Evolutionary conservation across 148 eudicot genomes (phyloP), one percentile per base, ranked within the genome.

Genomic region (Chenopodium berlandieri): DNA sequence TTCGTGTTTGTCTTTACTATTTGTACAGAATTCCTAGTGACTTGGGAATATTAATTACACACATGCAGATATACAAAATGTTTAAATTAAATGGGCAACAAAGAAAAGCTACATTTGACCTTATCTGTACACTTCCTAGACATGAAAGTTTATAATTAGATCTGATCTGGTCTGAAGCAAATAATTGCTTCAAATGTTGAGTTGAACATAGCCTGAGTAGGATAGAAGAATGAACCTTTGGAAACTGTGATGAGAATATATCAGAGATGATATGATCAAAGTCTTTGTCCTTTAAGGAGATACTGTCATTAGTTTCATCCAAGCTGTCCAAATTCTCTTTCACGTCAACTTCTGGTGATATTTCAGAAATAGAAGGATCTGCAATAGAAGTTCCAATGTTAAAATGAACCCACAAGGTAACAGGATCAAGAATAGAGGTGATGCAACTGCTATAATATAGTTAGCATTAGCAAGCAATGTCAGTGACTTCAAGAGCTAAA

Each of bases 291-390:
- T 91, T 91, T 19, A 78, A 69, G 70, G 73, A 77, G 50, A 76
- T 54, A 25, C 64, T 81, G 63, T 62, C 73, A 74, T 58, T 80
- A 32, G 77, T 83, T 19, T 86, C 77, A 80, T 88, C 84, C 56
- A 66, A 66, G 75, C 73, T 82, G 34, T 73, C 79, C 22, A 30
- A 65, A 14, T 80, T 60, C 30, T 71, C 82, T 77, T 79, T 84
- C 65, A 75, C 83, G 67, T 84, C 86, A 62, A 46, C 79, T 70
- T 78, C 84, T 8, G 83, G 83, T 47, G 87, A 48, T 75, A 92
- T 78, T 76, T 89, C 81, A 56, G 94, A 89, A 69, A 90, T 87
- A 73, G 90, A 78, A 66, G 98, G 98, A 85, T 93, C 98, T 95
- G 78, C 83, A 78, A 75, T 31, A 76, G 37, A n/a, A 83, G 0